These are phyloP conservation scores for Vaccinium vitisidaea DNA, from an alignment of 148 eudicot species.

Conservation along the genomic window DNA sequence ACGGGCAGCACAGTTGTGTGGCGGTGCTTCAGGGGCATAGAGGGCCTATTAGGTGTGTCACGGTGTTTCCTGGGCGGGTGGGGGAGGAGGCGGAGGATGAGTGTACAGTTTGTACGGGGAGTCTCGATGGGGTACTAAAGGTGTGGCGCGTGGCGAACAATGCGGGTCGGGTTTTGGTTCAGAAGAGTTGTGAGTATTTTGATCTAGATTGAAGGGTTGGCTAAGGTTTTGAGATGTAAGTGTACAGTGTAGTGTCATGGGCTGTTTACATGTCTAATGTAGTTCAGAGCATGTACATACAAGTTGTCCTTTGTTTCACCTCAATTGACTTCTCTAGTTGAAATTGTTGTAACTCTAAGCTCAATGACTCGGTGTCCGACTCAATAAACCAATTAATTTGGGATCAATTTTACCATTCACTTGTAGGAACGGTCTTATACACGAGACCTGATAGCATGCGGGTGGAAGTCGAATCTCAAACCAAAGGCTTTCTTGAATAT, in stretches of 20 bases:
- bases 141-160: slow-evolving; percentile 36
- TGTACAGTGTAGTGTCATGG: neutral
- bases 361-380: neutral
- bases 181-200: slow-evolving; percentile 29
- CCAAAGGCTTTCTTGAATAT: neutral
- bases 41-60: slow-evolving; percentile 35
- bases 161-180: neutral
- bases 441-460: neutral
- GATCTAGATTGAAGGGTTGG: slow-evolving; percentile 11
- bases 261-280: neutral
- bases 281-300: neutral
- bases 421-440: no score
- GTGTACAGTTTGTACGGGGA: slow-evolving; percentile 39
- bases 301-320: neutral
- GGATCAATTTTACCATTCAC: neutral
- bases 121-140: slow-evolving; percentile 42
- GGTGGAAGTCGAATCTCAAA: neutral
- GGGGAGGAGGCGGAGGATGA: slow-evolving; percentile 35
- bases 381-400: neutral
- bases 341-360: neutral
- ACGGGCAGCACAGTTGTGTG: slow-evolving; percentile 32
- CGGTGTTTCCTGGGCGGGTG: slow-evolving; percentile 17
- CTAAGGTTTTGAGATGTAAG: neutral
- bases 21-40: slow-evolving; percentile 43
- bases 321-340: neutral